Evolutionary conservation across 176 grass and related monocot genomes (phyloP), one percentile per base, ranked within the genome.

Genomic region (Miscanthus lutarioriparius): DNA sequence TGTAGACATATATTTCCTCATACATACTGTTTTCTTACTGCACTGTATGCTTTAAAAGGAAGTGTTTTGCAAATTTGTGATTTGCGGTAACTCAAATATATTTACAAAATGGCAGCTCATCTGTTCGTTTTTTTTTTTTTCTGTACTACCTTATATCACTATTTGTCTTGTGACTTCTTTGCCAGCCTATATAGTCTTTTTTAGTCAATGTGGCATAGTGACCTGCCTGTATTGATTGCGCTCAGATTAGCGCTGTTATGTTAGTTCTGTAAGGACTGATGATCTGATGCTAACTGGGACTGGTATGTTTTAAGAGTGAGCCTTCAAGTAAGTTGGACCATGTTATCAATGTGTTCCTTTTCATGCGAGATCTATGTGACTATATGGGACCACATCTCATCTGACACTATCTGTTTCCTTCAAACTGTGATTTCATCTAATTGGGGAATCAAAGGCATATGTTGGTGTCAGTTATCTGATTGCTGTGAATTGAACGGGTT

Each of bases 291-390:
- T 74, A 45, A 30, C 13, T 59, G 26, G 36, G 48, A 63, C 38
- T 39, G 7, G 5, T 80, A 68, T 17, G 22, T 26, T 19, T 7
- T 26, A 63, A 67, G 10, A 66, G 4, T 27, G 11, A 65, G 15
- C 25, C 58, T 73, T 44, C 66, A 66, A 56, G 51, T 56, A 56
- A 56, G 51, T 56, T 56, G 19, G 51, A 56, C 78, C 16, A 41
- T 53, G 53, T 66, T 62, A 27, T 39, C 30, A 77, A 20, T 72
- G 72, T 23, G 23, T 72, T 71, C 72, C 20, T 78, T 75, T 83
- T 75, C 58, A 61, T 74, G 61, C 9, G 54, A 41, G 69, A 80
- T 68, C 28, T 23, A 75, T 90, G 22, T 62, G 68, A 40, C 48
- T 64, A 77, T 74, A 37, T 59, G 59, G 38, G 39, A 25, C 11